Evolutionary conservation across 768 basidiomycete species (phyloP).

Genomic region (Tricholoma matsutake): DNA sequence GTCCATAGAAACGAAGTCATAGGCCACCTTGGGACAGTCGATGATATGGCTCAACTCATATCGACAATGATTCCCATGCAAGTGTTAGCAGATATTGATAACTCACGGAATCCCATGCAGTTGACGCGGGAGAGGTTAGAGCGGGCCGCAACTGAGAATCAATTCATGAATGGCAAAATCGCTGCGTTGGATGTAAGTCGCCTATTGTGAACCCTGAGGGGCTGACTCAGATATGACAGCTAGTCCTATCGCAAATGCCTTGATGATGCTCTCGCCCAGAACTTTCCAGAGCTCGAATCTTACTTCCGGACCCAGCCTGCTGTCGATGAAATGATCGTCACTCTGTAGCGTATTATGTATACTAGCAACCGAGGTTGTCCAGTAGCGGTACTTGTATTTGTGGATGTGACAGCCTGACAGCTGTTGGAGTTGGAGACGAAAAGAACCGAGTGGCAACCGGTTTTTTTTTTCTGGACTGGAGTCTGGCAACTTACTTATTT

Average conservation of each 20-base stretch:
- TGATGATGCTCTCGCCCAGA: constrained; percentile 67
- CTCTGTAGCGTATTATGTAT: background rate
- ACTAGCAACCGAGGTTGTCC: no score
- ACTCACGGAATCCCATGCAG: constrained; percentile 76
- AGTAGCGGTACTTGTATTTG: no score
- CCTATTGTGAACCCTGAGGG: background rate
- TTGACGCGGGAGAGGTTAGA: constrained; percentile 78
- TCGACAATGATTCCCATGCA: constrained; percentile 71
- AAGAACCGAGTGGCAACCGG: background rate
- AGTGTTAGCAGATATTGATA: constrained; percentile 76
- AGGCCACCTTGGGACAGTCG: constrained; percentile 59
- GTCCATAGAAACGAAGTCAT: constrained; percentile 69
- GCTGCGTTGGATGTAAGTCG: constrained; percentile 64
- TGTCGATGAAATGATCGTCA: background rate
- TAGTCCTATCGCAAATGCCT: constrained; percentile 70
- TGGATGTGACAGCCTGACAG: no score
- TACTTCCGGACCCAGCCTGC: constrained; percentile 19
- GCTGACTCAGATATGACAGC: constrained; percentile 4
- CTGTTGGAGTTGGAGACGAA: no score
- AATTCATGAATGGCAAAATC: constrained; percentile 90
- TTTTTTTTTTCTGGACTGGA: background rate
- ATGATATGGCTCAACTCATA: constrained; percentile 62
- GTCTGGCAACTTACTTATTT: background rate
- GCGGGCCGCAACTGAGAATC: constrained; percentile 83
- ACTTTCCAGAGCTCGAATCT: constrained; percentile 63